Evolutionary conservation across 129 eudicot genomes (phyloP), one percentile per base, ranked within the genome.

Genomic region (Saposhnikovia divaricata): DNA sequence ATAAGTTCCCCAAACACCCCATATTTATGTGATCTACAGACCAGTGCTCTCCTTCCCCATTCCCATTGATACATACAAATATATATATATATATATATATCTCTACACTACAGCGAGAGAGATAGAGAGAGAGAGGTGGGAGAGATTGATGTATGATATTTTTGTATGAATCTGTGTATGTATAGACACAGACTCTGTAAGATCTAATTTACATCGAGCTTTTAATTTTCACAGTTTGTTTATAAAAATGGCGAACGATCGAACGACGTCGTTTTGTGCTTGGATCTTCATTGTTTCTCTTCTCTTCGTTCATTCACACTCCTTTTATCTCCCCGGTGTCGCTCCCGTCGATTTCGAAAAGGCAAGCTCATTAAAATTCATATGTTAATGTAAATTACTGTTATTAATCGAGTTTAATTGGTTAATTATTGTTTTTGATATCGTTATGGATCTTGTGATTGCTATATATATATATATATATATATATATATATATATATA

Each of bases 301-400:
- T 9, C 70, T 83, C 66, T 88, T 78, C 76, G 61, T 88, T 46
- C 80, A 79, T 47, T 81, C 77, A 4, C 48, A 78, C 82, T 83
- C 85, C 42, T 89, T 90, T 80, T 88, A 90, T 70, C 94, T 90
- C 61, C 91, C 95, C 45, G 90, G 95, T 70, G 95, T 90, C 39
- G 92, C 95, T 44, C 95, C 95, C 16, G 86, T 81, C 50, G 95
- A 90, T 83, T 90, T 90, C 83, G 80, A 78, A 18, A 88, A 79
- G 90, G 92, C 80, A 82, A 50, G 47, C 34, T 51, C 48, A 8
- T 48, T 16, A 14, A 47, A 14, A 47, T 9, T 45, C 2, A 9
- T 45, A 1, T 45, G 2, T 44, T 1, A 1, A 9, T 21, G 28
- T 59, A 0, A n/a, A 59, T n/a, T 59, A n/a, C 12, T 59, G 34